Evolutionary conservation across 2,329 filamentous ascomycete species (phyloP).

Genomic region (Trichoderma atrobrunneum): DNA sequence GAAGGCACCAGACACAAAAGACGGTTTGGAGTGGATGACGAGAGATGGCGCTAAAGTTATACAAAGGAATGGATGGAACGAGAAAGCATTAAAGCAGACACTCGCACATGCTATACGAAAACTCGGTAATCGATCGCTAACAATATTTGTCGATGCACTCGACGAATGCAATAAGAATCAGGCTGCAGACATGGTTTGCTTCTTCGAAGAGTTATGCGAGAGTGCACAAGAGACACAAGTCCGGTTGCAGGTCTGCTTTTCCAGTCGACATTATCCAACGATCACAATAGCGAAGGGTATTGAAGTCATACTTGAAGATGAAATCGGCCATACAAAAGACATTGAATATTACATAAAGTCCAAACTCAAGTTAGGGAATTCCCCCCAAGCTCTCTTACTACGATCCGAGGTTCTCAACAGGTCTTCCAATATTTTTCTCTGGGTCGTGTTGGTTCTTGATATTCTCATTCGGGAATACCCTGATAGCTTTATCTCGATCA

Average conservation of each 20-base stretch:
- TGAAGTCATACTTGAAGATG: slow-evolving; percentile 26
- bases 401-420: slow-evolving; percentile 33
- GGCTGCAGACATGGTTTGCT: slow-evolving; percentile 39
- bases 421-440: slow-evolving; percentile 44
- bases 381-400: neutral
- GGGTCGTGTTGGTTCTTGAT: slow-evolving; percentile 39
- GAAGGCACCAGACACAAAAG: slow-evolving; percentile 18
- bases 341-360: slow-evolving; percentile 25
- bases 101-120: neutral
- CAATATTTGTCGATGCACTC: slow-evolving; percentile 39
- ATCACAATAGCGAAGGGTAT: slow-evolving; percentile 34
- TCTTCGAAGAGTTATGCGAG: slow-evolving; percentile 39
- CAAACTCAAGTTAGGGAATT: slow-evolving; percentile 28
- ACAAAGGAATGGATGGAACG: neutral
- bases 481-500: slow-evolving; percentile 28
- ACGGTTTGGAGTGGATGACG: neutral
- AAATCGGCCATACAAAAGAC: slow-evolving; percentile 27
- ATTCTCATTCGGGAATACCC: slow-evolving; percentile 37
- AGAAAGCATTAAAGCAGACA: neutral
- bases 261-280: slow-evolving; percentile 48
- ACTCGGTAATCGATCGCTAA: neutral
- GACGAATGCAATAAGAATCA: slow-evolving; percentile 46
- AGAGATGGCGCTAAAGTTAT: neutral
- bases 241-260: slow-evolving; percentile 40
- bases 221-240: slow-evolving; percentile 16